Percentiles rank a stretch among this genome's conserved stretches.
These are phyloP conservation scores for Mycena chlorophos DNA, from an alignment of 768 basidiomycete genomes.

Conservation along the genomic window DNA sequence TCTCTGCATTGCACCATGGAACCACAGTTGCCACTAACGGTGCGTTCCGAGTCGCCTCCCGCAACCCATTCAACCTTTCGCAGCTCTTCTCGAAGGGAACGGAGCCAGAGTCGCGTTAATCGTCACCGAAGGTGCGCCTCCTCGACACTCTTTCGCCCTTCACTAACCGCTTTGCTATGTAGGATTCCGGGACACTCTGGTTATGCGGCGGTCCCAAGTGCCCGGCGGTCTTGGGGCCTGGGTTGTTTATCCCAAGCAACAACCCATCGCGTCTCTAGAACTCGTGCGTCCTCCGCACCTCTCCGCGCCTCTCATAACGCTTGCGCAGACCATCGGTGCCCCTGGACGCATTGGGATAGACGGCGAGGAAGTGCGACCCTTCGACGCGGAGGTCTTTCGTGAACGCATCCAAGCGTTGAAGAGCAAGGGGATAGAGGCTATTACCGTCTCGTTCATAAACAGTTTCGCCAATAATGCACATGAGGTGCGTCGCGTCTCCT, in stretches of 20 bases:
- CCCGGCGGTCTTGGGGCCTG: constrained; percentile 16
- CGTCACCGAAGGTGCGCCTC: constrained; percentile 31
- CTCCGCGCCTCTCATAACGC: neutral
- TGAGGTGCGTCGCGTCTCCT: constrained; percentile 15
- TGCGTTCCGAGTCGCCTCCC: neutral
- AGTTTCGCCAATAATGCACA: constrained; percentile 29
- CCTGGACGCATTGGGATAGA: constrained; percentile 30
- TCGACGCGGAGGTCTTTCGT: constrained; percentile 24
- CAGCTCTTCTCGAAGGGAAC: constrained; percentile 31
- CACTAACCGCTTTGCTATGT: constrained; percentile 24
- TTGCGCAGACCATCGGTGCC: constrained; percentile 28
- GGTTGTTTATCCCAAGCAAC: constrained; percentile 32
- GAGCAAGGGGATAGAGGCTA: constrained; percentile 20
- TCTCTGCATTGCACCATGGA: constrained; percentile 27
- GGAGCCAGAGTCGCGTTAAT: constrained; percentile 30
- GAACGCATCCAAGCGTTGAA: constrained; percentile 23
- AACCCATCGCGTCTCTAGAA: constrained; percentile 31
- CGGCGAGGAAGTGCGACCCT: constrained; percentile 27
- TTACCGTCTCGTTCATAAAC: constrained; percentile 31
- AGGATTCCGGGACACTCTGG: constrained; percentile 24
- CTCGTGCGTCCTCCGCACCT: constrained; percentile 22
- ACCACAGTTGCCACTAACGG: constrained; percentile 33
- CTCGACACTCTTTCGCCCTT: constrained; percentile 22
- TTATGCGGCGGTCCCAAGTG: constrained; percentile 6
- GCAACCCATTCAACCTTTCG: neutral